Evolutionary conservation across 106 monocot genomes (phyloP), one percentile per base, ranked within the genome.

Genomic region (Phalaenopsis equestris): DNA sequence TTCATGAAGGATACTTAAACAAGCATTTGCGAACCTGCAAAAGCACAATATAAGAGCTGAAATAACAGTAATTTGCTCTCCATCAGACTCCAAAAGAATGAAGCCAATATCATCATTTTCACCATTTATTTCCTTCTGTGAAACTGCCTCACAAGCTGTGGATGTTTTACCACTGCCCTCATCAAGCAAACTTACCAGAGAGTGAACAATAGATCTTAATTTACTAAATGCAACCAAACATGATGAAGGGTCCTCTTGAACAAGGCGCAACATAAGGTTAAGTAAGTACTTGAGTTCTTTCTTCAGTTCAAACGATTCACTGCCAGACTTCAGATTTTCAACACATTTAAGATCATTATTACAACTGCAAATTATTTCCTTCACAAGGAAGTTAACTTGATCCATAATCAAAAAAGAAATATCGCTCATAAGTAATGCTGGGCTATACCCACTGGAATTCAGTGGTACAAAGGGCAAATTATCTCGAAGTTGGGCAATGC

Each of bases 211-310:
- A 77, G 30, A 74, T 83, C 67, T 81, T 24, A 89, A 72, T 55
- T 58, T 87, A 58, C 81, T 79, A 46, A 94, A 80, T 38, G 80
- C 80, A 45, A 80, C 38, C 46, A 81, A 24, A 82, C 64, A 82
- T 77, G 79, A 80, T 79, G 85, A 72, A 81, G 94, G 91, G 81
- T 88, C 86, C 16, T 85, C 82, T 57, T 78, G 42, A 85, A 81
- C 78, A 82, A 98, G 83, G 75, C 41, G 79, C 38, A 88, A 75
- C 73, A 94, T 77, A 82, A 88, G 89, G 17, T 76, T 73, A 41
- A 89, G 75, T 30, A 90, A 77, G 67, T n/a, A 48, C 83, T 47
- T 86, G 74, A 82, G 88, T 78, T 85, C 84, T 55, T 87, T 49
- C 19, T 87, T 89, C 41, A 80, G 21, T 57, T 75, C 79, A 80